phyloP scores from a whole-genome alignment of 2,329 filamentous ascomycete genomes.

The Ceratocystis papillata region DNA sequence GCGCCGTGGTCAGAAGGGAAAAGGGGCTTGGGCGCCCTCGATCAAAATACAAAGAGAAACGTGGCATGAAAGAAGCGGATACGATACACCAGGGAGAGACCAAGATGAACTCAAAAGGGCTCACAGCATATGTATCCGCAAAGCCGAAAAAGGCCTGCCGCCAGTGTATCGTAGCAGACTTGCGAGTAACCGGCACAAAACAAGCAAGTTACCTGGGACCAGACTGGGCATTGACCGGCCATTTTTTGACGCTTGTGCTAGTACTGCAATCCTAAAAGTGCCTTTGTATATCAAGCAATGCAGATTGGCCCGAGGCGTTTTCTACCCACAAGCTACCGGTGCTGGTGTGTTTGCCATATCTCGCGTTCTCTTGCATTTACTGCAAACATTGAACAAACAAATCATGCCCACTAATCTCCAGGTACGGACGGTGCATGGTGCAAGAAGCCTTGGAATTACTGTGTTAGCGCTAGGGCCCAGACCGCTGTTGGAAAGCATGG shows the following conservation, averaged over 20 bases:
- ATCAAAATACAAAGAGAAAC: neutral
- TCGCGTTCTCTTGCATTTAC: neutral
- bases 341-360: neutral
- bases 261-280: neutral
- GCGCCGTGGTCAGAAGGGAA: neutral
- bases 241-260: conserved; percentile 2
- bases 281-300: neutral
- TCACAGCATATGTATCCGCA: neutral
- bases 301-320: neutral
- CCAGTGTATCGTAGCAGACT: conserved; percentile 11
- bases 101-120: neutral
- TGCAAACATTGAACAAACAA: neutral
- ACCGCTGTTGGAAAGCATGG: neutral
- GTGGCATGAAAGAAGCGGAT: neutral
- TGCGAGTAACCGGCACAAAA: conserved; percentile 3
- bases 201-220: neutral
- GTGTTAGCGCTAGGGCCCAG: neutral
- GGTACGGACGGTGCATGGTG: neutral
- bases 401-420: neutral
- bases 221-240: neutral
- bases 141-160: conserved; percentile 1
- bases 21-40: neutral
- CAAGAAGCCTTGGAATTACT: neutral
- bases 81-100: neutral
- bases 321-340: neutral